Base-by-base conservation (phyloP, 2,329 filamentous ascomycete genomes). In the Paracamarosporium sp. region DNA sequence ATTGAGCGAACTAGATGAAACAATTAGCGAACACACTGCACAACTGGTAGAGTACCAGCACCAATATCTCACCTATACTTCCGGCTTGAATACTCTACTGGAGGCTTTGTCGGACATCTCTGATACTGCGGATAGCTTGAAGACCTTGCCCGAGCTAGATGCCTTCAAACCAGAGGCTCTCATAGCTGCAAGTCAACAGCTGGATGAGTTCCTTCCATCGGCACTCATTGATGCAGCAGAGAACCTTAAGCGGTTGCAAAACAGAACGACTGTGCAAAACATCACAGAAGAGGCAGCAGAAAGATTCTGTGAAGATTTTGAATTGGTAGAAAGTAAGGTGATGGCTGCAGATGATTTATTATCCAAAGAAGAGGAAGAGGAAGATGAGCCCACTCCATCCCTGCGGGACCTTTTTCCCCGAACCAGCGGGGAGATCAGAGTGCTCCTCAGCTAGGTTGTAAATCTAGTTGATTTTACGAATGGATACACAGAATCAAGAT, bases 171-270 rank as follows among this genome's bases (percentile, higher is more conserved):
- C 86, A 0, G 78, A 83, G 5, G 76, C 83, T 0, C 81, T 98
- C n/a, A 78, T 84, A 1, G 79, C 82, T 48, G 88, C 89, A 2
- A 91, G 91, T 67, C 91, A 93, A 67, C 85, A 84, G 38, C 82
- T 99, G 6, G 95, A 99, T 70, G 88, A 92, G 59, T 99, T 98
- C 78, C 81, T 99, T 24, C 93, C 95, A 0, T 96, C 92, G 1
- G 95, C 94, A 2, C 83, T 97, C 28, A 94, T 97, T 82, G 95
- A 99, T 73, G 93, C 93, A 2, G 88, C 91, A 66, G 90, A 95
- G 50, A 91, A 92, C 59, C 77, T 98, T 25, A 89, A 89, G 62
- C 82, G 86, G 40, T 79, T 99, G 1, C 88, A 90, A 60, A 90
- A 91, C 68, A 86, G 90, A 1, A 83, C 82, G 11, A 79, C 96